Evolutionary conservation across 1,284 basidiomycete genomes (phyloP).

Genomic region (Austropuccinia psidii): DNA sequence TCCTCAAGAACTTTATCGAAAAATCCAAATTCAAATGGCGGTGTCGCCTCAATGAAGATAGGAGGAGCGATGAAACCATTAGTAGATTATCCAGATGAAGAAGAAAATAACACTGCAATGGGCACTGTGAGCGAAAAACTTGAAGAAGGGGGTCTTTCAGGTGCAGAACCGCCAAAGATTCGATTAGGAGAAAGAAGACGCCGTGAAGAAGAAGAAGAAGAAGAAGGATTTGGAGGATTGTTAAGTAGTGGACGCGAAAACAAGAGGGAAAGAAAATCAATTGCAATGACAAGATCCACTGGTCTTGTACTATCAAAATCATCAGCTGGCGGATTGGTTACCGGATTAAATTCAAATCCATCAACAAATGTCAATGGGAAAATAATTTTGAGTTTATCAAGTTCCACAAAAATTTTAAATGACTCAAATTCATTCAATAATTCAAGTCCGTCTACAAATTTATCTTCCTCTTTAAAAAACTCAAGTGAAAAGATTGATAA

Average conservation of each 20-base stretch:
- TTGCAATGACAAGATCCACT: too few species aligned
- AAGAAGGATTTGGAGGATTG: conserved; percentile 16
- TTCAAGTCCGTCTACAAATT: too few species aligned
- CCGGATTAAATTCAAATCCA: too few species aligned
- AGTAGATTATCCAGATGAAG: conserved; percentile 29
- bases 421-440: too few species aligned
- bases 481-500: too few species aligned
- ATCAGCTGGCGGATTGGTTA: too few species aligned
- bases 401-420: too few species aligned
- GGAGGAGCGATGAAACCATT: not conserved
- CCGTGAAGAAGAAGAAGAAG: conserved; percentile 31
- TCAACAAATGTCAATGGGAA: too few species aligned
- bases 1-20: not conserved
- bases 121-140: not conserved
- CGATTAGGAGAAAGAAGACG: conserved; percentile 10
- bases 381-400: too few species aligned
- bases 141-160: not conserved
- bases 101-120: not conserved
- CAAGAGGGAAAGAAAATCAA: conserved; percentile 1
- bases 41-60: too few species aligned
- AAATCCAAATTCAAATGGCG: not conserved
- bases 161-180: conserved; percentile 19
- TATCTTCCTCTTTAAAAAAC: too few species aligned
- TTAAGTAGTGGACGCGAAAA: not conserved
- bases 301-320: too few species aligned